Conservation (phyloP, 345 rosid species). For the Hibiscus syriacus region DNA sequence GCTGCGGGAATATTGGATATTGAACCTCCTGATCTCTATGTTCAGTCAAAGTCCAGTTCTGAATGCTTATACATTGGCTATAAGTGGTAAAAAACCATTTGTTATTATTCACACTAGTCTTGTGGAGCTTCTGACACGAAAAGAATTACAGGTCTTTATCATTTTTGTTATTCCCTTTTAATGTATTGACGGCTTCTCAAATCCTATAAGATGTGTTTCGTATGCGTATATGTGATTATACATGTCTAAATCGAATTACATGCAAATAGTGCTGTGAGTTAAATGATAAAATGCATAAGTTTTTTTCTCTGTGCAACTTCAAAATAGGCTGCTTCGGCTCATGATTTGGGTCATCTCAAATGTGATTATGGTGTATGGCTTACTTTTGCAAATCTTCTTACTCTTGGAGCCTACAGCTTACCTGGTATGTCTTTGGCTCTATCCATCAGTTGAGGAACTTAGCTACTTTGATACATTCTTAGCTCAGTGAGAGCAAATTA, state of each 20-base stretch:
- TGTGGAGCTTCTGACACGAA: constrained; percentile 73
- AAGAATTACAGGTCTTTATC: constrained; percentile 72
- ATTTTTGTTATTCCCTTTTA: not conserved
- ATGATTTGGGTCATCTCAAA: constrained; percentile 93
- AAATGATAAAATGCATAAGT: constrained; percentile 14
- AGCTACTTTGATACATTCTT: not conserved
- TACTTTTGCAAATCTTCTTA: constrained; percentile 86
- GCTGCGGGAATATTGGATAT: constrained; percentile 60
- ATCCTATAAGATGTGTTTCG: not conserved
- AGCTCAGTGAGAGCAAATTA: not conserved
- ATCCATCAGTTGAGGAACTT: constrained; percentile 1
- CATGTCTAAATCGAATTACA: not conserved
- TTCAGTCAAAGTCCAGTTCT: constrained; percentile 88
- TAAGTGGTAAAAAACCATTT: no score
- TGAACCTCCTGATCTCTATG: constrained; percentile 83
- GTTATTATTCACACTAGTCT: constrained; percentile 82
- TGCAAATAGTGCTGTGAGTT: no score
- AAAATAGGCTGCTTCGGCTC: constrained; percentile 85
- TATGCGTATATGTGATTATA: not conserved
- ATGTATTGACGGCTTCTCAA: not conserved
- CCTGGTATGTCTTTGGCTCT: constrained; percentile 53
- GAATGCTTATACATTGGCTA: no score
- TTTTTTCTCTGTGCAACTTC: constrained; percentile 5
- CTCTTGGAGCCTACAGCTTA: constrained; percentile 76
- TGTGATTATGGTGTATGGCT: constrained; percentile 98